Evolutionary conservation across 257 asterid genomes (phyloP), one percentile per base, ranked within the genome.

Genomic region (Verbascum thapsus): DNA sequence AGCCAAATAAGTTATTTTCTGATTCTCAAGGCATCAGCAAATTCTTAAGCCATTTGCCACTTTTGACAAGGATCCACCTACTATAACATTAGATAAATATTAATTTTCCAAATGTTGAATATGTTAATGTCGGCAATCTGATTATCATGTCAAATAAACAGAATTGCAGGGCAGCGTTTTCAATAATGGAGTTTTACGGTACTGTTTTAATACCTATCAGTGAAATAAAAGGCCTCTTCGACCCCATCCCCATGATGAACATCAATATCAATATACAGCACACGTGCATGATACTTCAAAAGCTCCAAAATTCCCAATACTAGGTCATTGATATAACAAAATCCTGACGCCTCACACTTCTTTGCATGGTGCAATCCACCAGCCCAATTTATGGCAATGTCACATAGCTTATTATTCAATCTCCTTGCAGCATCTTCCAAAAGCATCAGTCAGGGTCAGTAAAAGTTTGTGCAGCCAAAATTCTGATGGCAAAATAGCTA

Each of bases 191-290:
- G n/a, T n/a, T n/a, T n/a, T n/a, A n/a, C n/a, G n/a, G n/a, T n/a
- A 44, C 40, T 35, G 63, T 64, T 16, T 35, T 15, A 12, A 58
- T 78, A 88, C 99, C 99, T 87, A 77, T 94, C 97, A 5, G 99
- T 90, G 68, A 85, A 86, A 79, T 85, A 94, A 74, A 94, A 94
- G 61, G 99, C 99, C 77, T 90, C 99, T 88, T 94, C 99, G 61
- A 94, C 99, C 61, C 99, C 99, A 72, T 94, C 99, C 63, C 99
- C 99, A 13, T 94, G 99, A 74, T 94, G 99, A 64, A 94, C 99
- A 73, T 94, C 99, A 70, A 94, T 94, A 80, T 94, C 99, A 71
- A 94, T 94, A 66, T 90, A 94, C 20, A 94, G 85, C 63, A 94
- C 99, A 48, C 99, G 88, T 1, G 95, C 85, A 68, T 94, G 99